These are phyloP conservation scores for Solanum neorickii DNA, from an alignment of 257 asterid genomes.

Conservation along the genomic window DNA sequence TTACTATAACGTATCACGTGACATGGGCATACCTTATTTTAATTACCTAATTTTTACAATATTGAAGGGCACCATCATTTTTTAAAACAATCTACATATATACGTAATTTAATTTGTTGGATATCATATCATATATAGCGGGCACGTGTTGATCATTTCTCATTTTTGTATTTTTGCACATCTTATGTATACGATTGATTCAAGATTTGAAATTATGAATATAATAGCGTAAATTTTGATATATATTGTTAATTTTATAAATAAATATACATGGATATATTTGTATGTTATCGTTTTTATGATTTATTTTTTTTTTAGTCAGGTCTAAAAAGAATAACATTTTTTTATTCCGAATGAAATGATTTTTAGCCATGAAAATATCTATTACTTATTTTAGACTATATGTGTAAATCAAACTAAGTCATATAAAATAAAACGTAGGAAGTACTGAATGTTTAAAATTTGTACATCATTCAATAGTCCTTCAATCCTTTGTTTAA, in stretches of 20 bases:
- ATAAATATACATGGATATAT: not conserved
- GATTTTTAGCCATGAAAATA: no score
- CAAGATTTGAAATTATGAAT: not conserved
- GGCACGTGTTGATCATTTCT: not conserved
- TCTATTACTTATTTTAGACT: no score
- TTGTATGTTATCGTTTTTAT: no score
- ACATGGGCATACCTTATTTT: not conserved
- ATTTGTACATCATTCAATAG: not conserved
- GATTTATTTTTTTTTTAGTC: no score
- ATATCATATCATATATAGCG: not conserved
- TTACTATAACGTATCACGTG: not conserved
- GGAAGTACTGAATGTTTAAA: not conserved
- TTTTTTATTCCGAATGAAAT: no score
- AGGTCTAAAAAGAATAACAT: fast-evolving
- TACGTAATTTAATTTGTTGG: not conserved
- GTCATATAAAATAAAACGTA: no score
- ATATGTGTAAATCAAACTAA: no score
- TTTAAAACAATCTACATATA: not conserved
- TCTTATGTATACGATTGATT: not conserved
- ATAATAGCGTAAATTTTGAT: not conserved
- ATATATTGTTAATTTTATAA: not conserved
- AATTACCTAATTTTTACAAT: not conserved
- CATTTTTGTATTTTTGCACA: not conserved
- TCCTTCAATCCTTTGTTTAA: not conserved
- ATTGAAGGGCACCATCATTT: not conserved